Conservation (phyloP, 129 eudicot species). For the Centaurea solstitialis region DNA sequence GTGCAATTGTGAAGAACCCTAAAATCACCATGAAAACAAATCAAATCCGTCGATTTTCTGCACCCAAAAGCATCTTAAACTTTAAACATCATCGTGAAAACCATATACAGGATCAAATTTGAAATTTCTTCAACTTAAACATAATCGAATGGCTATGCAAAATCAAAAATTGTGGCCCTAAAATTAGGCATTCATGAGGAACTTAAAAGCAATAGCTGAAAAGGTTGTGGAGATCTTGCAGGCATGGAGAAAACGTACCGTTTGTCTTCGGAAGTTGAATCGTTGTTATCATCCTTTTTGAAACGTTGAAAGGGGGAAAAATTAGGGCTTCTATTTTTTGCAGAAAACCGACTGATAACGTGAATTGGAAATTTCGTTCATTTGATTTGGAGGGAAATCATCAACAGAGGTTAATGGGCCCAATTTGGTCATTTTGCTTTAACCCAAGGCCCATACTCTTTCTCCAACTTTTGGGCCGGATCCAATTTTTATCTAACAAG, state of each 20-base stretch:
- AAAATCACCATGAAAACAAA: not conserved
- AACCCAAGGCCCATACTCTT: not conserved
- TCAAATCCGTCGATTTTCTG: not conserved
- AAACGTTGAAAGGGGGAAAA: constrained; percentile 31
- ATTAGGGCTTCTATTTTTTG: constrained; percentile 42
- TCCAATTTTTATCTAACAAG: too few species aligned
- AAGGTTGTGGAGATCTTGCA: not conserved
- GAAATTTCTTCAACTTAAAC: not conserved
- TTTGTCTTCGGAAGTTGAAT: constrained; percentile 36
- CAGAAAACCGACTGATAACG: constrained; percentile 25
- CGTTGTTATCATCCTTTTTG: constrained; percentile 26
- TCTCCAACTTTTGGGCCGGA: not conserved
- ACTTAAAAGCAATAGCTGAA: not conserved
- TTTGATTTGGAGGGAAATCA: constrained; percentile 56
- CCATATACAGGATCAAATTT: not conserved
- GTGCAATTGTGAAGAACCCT: constrained; percentile 7
- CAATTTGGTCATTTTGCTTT: not conserved
- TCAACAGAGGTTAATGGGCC: constrained; percentile 21
- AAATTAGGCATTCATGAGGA: not conserved
- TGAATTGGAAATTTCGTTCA: constrained; percentile 19
- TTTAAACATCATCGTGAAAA: not conserved
- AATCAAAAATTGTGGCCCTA: constrained; percentile 24
- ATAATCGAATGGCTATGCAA: not conserved
- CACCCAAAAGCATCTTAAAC: not conserved
- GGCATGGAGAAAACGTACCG: constrained; percentile 37